Evolutionary conservation across 2,329 filamentous ascomycete species (phyloP).

Genomic region (Nigrospora osmanthi): DNA sequence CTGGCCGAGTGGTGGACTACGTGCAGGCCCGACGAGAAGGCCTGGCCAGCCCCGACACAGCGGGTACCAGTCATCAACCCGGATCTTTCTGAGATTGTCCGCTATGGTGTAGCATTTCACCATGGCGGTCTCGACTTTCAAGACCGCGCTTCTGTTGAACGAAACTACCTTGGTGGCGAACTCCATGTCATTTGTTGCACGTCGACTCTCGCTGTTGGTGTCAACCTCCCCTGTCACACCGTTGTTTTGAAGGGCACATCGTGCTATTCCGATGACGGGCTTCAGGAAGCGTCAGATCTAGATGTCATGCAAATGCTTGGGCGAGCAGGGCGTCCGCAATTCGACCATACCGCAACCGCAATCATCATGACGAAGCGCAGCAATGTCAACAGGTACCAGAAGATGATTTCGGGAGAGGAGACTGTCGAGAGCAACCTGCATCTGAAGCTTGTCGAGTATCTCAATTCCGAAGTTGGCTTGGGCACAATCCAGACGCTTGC

Average conservation of each 20-base stretch:
- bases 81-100: constrained; percentile 45
- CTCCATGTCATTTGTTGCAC: constrained; percentile 80
- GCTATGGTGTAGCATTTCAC: constrained; percentile 67
- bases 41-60: constrained; percentile 55
- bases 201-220: constrained; percentile 73
- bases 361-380: constrained; percentile 71
- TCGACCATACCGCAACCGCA: constrained; percentile 66
- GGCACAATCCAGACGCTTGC: constrained; percentile 59
- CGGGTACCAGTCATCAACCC: constrained; percentile 44
- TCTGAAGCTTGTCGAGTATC: constrained; percentile 69
- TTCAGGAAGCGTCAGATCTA: constrained; percentile 70
- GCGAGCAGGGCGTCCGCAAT: constrained; percentile 75
- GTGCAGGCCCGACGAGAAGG: constrained; percentile 39
- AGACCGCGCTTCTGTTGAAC: constrained; percentile 61
- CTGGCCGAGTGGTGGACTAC: constrained; percentile 59
- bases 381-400: constrained; percentile 60
- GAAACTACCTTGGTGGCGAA: constrained; percentile 60
- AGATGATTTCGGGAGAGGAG: constrained; percentile 65
- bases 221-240: constrained; percentile 78
- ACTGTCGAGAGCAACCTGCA: constrained; percentile 73
- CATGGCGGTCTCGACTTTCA: constrained; percentile 63
- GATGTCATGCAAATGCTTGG: constrained; percentile 91
- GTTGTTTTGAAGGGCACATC: constrained; percentile 78
- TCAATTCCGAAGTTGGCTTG: constrained; percentile 77
- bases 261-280: constrained; percentile 49